phyloP scores from a whole-genome alignment of 768 basidiomycete species.

The Mycena capillaripes region DNA sequence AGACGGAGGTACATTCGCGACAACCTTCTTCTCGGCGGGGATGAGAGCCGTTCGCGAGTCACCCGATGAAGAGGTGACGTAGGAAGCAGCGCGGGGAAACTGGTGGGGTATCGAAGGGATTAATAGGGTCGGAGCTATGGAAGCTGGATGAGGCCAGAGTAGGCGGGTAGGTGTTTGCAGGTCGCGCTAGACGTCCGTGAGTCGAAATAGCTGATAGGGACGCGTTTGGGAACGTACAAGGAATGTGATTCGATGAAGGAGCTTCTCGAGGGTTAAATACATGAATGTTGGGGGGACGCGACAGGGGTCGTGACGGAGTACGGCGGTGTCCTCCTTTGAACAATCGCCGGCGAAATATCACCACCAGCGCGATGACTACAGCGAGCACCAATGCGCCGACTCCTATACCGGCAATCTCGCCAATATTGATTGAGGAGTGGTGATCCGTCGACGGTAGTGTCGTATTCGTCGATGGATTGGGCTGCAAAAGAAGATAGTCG shows the following conservation, averaged over 20 bases:
- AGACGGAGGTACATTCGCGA: not conserved
- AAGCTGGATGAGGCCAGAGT: not conserved
- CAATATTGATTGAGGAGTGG: constrained; percentile 16
- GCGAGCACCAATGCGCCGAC: constrained; percentile 17
- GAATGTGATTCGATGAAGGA: not conserved
- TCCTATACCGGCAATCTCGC: constrained; percentile 17
- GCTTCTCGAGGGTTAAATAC: not conserved
- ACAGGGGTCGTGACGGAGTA: not conserved
- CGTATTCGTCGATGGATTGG: constrained; percentile 23
- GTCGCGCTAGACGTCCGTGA: constrained; percentile 5
- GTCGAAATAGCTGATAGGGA: not conserved
- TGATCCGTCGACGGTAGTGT: not conserved
- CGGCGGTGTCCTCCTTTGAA: constrained; percentile 11
- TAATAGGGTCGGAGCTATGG: not conserved
- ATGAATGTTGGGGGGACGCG: constrained; percentile 18
- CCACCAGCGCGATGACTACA: constrained; percentile 25
- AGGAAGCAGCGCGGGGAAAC: constrained; percentile 25
- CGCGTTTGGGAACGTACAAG: constrained; percentile 7
- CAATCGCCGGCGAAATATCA: constrained; percentile 30
- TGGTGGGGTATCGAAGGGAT: constrained; percentile 31
- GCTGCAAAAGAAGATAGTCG: constrained; percentile 41
- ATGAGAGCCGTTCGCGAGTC: constrained; percentile 11
- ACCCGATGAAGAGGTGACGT: constrained; percentile 12
- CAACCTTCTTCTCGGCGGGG: not conserved
- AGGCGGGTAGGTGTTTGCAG: constrained; percentile 22